Percentiles rank a stretch among this genome's conserved stretches.
Evolutionary conservation across 2,329 filamentous ascomycete species (phyloP).

Genomic region (Parasarocladium wereldwijsianum): DNA sequence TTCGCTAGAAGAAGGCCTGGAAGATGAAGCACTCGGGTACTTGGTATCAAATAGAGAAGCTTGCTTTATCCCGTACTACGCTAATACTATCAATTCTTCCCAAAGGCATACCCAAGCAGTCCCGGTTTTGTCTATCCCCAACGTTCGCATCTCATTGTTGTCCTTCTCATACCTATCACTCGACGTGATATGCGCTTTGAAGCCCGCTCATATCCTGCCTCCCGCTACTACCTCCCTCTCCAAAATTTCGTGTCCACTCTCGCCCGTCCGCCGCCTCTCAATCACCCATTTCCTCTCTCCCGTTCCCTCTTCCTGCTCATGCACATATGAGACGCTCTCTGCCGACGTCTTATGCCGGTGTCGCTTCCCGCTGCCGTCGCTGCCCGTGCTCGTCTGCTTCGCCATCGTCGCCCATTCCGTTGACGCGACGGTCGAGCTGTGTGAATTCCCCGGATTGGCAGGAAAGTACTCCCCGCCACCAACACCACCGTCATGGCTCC

Average conservation of each 20-base stretch:
- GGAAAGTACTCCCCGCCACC: not conserved
- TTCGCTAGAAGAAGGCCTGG: too few relatives aligned
- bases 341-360: constrained; percentile 41
- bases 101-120: too few relatives aligned
- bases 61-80: too few relatives aligned
- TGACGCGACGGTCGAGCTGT: not conserved
- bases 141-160: too few relatives aligned
- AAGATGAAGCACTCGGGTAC: too few relatives aligned
- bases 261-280: constrained; percentile 50
- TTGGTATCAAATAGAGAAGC: too few relatives aligned
- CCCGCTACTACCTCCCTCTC: constrained; percentile 50
- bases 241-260: constrained; percentile 51
- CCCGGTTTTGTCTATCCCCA: too few relatives aligned
- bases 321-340: constrained; percentile 57
- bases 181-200: too few relatives aligned
- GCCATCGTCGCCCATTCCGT: not conserved
- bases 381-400: constrained; percentile 2
- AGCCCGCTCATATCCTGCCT: constrained; percentile 30
- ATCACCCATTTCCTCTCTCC: constrained; percentile 52
- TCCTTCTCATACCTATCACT: too few relatives aligned
- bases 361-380: constrained; percentile 14
- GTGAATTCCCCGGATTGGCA: not conserved
- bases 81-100: too few relatives aligned
- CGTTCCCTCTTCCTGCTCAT: constrained; percentile 42
- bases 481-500: not conserved